Conservation (phyloP, 23 red algal species). For the Pyropia yezoensis region DNA sequence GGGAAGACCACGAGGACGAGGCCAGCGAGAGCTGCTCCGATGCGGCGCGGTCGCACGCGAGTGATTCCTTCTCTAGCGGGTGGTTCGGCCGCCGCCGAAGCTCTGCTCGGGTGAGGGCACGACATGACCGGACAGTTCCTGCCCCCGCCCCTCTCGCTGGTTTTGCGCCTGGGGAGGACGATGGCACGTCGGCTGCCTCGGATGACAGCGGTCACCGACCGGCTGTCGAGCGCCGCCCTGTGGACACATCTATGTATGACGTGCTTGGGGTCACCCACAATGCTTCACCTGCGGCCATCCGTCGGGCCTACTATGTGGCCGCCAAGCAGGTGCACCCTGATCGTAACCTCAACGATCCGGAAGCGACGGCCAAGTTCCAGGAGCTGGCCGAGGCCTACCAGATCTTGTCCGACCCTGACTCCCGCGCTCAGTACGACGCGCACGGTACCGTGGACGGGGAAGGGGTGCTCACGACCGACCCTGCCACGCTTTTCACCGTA, state of each 20-base stretch:
- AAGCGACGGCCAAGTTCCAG: slow-evolving; percentile 78
- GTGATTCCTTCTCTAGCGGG: not conserved
- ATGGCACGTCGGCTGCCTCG: too few species aligned
- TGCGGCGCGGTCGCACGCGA: too few species aligned
- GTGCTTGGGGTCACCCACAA: slow-evolving; percentile 66
- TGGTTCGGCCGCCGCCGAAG: not conserved
- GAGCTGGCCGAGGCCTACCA: slow-evolving; percentile 73
- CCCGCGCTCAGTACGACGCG: slow-evolving; percentile 47
- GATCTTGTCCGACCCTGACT: slow-evolving; percentile 37
- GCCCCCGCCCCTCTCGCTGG: too few species aligned
- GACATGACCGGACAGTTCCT: too few species aligned
- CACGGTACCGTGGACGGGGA: slow-evolving; percentile 48
- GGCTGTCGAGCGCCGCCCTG: not conserved
- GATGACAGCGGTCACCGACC: too few species aligned
- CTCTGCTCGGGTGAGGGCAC: too few species aligned
- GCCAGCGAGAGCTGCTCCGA: too few species aligned
- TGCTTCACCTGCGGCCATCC: slow-evolving; percentile 69
- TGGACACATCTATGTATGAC: slow-evolving; percentile 36
- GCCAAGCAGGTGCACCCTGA: slow-evolving; percentile 74
- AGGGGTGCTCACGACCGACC: slow-evolving; percentile 44
- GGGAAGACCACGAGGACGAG: too few species aligned
- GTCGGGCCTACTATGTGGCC: slow-evolving; percentile 65
- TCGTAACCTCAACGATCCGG: slow-evolving; percentile 34
- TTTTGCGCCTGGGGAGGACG: too few species aligned
- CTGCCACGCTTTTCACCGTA: slow-evolving; percentile 54